Evolutionary conservation across 2,329 filamentous ascomycete genomes (phyloP), one percentile per base, ranked within the genome.

Genomic region (Dothideomycetes sp.): DNA sequence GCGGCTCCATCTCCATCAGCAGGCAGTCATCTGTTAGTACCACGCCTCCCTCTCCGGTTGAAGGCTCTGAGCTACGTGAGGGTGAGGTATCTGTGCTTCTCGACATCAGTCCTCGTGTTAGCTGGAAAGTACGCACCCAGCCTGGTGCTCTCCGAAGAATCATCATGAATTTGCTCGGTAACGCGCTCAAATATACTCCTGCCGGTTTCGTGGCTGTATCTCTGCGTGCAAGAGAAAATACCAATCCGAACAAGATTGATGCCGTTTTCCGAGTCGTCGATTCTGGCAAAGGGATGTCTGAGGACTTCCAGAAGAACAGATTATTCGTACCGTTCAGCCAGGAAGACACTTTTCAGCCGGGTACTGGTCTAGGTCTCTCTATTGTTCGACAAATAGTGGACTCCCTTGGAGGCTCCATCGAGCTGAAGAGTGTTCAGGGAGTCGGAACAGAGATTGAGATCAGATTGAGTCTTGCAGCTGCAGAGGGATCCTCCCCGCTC

Each of bases 271-370:
- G 37, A 12, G 70, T 84, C 2, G 62, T 65, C 0, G 80, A 84
- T 47, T 79, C 79, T 0, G 81, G 80, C 1, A 69, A 68, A 33
- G 81, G 80, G 1, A 84, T 84, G 24, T 70, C 70, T 0, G 63
- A 72, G 4, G 73, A 80, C 8, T 84, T 75, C 46, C 58, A 82
- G 9, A 64, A 70, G 15, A 69, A 73, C 7, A 67, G 69, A 11
- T 56, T 83, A 0, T 84, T 78, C 50, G 73, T 69, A 0, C 75
- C 78, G 0, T 83, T 83, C 44, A 58, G 66, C 0, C 80, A 84
- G 45, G 80, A 84, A 49, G 69, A 81, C 35, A 57, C 63, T 0
- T 57, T 82, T 2, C 64, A 70, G 0, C 68, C 72, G 0, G 79
- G 80, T 0, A 73, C 74, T 0, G 79, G 80, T 0, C 61, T 84